phyloP scores from a whole-genome alignment of 2,329 filamentous ascomycete species.

The Exophiala aquamarina region DNA sequence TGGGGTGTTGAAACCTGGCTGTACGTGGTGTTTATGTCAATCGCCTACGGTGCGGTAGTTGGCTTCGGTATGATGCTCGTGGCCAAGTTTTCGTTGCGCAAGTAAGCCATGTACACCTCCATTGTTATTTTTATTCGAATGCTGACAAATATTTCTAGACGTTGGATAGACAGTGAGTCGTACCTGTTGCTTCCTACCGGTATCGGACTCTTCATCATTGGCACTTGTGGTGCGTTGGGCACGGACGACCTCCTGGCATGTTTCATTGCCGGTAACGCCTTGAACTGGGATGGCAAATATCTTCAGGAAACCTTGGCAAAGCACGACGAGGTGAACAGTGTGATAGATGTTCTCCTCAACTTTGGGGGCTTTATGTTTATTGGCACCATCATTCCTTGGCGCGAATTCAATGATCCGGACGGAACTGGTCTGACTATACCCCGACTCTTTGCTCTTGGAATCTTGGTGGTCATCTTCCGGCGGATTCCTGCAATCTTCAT shows the following conservation, averaged over 20 bases:
- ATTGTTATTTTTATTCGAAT: background rate
- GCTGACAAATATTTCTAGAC: conserved; percentile 58
- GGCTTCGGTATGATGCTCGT: conserved; percentile 51
- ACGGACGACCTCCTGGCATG: conserved; percentile 63
- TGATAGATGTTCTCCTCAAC: conserved; percentile 59
- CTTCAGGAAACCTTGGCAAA: conserved; percentile 55
- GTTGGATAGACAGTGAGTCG: conserved; percentile 58
- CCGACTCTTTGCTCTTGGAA: conserved; percentile 84
- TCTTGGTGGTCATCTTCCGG: conserved; percentile 91
- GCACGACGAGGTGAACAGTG: conserved; percentile 62
- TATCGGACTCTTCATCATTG: conserved; percentile 57
- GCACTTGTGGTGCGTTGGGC: conserved; percentile 58
- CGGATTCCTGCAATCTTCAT: conserved; percentile 91
- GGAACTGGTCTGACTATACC: conserved; percentile 74
- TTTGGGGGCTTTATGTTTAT: conserved; percentile 91
- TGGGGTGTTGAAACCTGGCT: conserved; percentile 63
- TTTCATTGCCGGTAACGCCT: conserved; percentile 58
- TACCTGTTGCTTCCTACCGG: conserved; percentile 55
- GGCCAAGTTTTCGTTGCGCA: conserved; percentile 42
- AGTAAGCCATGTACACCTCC: conserved; percentile 21
- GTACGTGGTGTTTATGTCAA: conserved; percentile 58
- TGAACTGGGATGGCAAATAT: conserved; percentile 65
- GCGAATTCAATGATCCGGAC: conserved; percentile 73
- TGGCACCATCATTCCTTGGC: conserved; percentile 95
- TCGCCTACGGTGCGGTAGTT: conserved; percentile 52